Base-by-base conservation (phyloP, 2,329 filamentous ascomycete species). In the Fusarium verticillioides region DNA sequence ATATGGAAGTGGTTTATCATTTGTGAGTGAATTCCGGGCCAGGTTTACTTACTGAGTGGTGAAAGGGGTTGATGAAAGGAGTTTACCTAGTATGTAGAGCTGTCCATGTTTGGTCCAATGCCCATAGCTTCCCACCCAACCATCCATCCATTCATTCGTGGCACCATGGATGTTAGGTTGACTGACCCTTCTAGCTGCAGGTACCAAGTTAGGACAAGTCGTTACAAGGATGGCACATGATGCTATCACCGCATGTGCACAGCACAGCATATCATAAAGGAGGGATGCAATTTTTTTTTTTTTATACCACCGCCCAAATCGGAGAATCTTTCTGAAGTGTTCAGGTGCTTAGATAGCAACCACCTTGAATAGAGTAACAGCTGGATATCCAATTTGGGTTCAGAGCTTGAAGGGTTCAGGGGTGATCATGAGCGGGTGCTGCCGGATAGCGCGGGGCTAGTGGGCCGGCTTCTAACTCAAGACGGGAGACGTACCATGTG, bases 401-500 rank as follows among this genome's bases (percentile, higher is more conserved):
- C 60, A 59, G 47, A 56, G 47, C 40, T 66, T 69, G 59, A 54
- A 74, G 71, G 67, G 71, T 74, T 73, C 71, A 72, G 68, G 71
- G 71, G 50, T 75, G 59, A 49, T 62, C 64, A 57, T 70, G 69
- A 63, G 65, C 72, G 72, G 72, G 72, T 75, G 72, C 72, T 74
- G 72, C 72, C 72, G 72, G 72, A 75, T 70, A 63, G 72, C 72
- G 72, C 72, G 72, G 72, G 72, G 69, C 72, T 74, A 74, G 69
- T 67, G 67, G 68, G 40, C 66, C 40, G 23, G 57, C 59, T 46
- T 37, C 70, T 60, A 65, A 74, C 70, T 57, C 58, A 58, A 69
- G 49, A 40, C 28, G 66, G 54, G 59, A 63, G 43, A 34, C 26
- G 26, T 26, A 47, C 54, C 21, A 61, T 54, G 47, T 63, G 54